Conservation (phyloP, 495 filamentous ascomycete genomes). For the Xylaria longipes region DNA sequence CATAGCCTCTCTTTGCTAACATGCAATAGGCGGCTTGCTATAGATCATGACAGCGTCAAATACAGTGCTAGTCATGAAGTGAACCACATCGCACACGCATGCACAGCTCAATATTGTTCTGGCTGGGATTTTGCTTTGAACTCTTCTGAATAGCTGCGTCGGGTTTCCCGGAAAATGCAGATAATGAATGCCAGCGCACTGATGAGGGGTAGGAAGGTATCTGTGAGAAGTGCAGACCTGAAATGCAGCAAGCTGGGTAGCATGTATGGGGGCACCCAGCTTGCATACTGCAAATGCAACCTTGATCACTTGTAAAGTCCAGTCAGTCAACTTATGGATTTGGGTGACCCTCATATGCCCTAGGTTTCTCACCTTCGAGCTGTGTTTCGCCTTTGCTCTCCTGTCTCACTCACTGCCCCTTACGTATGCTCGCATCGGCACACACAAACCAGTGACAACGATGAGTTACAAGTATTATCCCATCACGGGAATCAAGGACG, state of each 20-base stretch:
- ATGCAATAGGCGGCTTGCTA: not conserved
- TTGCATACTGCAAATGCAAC: slow-evolving; percentile 5
- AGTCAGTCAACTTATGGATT: not conserved
- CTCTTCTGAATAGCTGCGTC: not conserved
- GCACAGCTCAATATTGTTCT: not conserved
- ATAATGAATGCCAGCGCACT: not conserved
- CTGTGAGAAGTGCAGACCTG: not conserved
- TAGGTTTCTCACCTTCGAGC: not conserved
- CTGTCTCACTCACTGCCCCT: not conserved
- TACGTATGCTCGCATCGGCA: not conserved
- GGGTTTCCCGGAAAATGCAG: not conserved
- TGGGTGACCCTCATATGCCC: not conserved
- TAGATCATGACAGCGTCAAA: not conserved
- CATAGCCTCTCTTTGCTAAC: not conserved
- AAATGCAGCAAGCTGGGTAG: slow-evolving; percentile 13
- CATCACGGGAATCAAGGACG: slow-evolving; percentile 19
- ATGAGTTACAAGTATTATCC: slow-evolving; percentile 20
- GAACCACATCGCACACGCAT: not conserved
- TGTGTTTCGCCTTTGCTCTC: not conserved
- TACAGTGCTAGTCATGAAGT: not conserved
- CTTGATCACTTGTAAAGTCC: slow-evolving; percentile 3
- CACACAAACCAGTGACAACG: not conserved
- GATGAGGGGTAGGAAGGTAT: slow-evolving; percentile 20
- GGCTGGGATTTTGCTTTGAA: not conserved
- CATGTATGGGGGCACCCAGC: not conserved